A percentile compares a stretch with the other conserved stretches of the same genome.
Conservation (phyloP, 441 rosid genomes). For the Geranium incanum region DNA sequence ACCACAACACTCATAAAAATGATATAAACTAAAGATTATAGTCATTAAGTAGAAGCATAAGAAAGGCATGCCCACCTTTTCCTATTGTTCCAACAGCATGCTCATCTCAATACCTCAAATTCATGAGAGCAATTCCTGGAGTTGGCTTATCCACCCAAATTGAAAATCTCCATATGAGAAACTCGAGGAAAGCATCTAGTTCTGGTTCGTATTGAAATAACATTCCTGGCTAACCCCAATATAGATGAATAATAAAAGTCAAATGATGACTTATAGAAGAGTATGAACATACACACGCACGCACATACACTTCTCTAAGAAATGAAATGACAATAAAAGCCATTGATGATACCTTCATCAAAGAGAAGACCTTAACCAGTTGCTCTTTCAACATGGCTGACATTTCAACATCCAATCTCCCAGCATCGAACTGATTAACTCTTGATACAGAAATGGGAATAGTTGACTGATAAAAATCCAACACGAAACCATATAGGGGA, state of each 20-base stretch:
- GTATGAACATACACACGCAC: background rate
- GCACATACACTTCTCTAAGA: background rate
- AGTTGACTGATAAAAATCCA: conserved; percentile 35
- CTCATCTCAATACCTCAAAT: conserved; percentile 82
- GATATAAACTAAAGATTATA: background rate
- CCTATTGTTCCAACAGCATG: conserved; percentile 41
- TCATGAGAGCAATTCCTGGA: conserved; percentile 88
- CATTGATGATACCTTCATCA: conserved; percentile 60
- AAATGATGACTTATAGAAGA: conserved; percentile 11
- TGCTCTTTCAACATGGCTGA: conserved; percentile 94
- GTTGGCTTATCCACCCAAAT: conserved; percentile 97
- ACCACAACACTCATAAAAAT: background rate
- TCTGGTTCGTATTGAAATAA: conserved; percentile 95
- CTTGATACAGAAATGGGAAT: conserved; percentile 69
- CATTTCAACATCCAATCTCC: conserved; percentile 84
- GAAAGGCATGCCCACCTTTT: conserved; percentile 38
- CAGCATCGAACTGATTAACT: conserved; percentile 95
- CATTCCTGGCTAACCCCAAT: conserved; percentile 90
- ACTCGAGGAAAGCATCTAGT: conserved; percentile 95
- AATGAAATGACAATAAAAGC: conserved; percentile 3
- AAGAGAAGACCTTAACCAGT: conserved; percentile 78
- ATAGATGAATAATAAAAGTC: conserved; percentile 26
- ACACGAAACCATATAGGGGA: background rate
- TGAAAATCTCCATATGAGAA: conserved; percentile 95
- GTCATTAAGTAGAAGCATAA: conserved; percentile 19